Evolutionary conservation across 164 flowering plant genomes (phyloP).

Genomic region (Liriodendron chinense): DNA sequence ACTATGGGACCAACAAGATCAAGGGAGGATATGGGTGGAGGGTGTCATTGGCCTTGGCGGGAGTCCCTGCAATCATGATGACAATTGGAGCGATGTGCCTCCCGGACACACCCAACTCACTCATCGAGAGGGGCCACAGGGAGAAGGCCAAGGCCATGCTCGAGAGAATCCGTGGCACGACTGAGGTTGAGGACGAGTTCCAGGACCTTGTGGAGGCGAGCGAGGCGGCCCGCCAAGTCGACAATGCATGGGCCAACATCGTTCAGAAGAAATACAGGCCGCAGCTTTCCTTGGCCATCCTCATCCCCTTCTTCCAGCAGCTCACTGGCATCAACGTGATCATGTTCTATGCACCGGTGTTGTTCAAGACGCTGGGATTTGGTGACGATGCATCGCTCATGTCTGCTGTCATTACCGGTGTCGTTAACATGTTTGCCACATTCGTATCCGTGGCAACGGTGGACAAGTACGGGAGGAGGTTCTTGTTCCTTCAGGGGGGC

Average conservation of each 20-base stretch:
- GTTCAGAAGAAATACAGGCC: slow-evolving; percentile 23
- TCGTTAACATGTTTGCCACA: slow-evolving; percentile 21
- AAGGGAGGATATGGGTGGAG: slow-evolving; percentile 19
- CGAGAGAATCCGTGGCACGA: slow-evolving; percentile 18
- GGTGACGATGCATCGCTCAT: slow-evolving; percentile 21
- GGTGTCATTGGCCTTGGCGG: slow-evolving; percentile 13
- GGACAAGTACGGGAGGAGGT: slow-evolving; percentile 21
- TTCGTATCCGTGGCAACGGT: slow-evolving; percentile 19
- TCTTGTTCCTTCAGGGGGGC: slow-evolving; percentile 23
- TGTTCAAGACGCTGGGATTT: slow-evolving; percentile 26
- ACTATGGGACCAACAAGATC: slow-evolving; percentile 19
- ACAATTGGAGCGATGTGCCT: slow-evolving; percentile 17
- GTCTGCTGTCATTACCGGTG: slow-evolving; percentile 25
- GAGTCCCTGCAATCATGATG: slow-evolving; percentile 22
- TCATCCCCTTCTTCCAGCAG: slow-evolving; percentile 25
- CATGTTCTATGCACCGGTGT: slow-evolving; percentile 30
- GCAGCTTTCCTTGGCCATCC: slow-evolving; percentile 17
- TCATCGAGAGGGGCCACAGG: slow-evolving; percentile 15
- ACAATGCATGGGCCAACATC: slow-evolving; percentile 25
- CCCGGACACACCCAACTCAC: slow-evolving; percentile 27
- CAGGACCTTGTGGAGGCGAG: slow-evolving; percentile 23
- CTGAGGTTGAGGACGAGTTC: slow-evolving; percentile 20
- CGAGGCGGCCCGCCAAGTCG: slow-evolving; percentile 10
- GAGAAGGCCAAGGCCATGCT: slow-evolving; percentile 17
- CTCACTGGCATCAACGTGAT: slow-evolving; percentile 26